A percentile compares a stretch with the other conserved stretches of the same genome.
These are phyloP conservation scores for Boletus edulis DNA, from an alignment of 768 basidiomycete species.

Conservation along the genomic window DNA sequence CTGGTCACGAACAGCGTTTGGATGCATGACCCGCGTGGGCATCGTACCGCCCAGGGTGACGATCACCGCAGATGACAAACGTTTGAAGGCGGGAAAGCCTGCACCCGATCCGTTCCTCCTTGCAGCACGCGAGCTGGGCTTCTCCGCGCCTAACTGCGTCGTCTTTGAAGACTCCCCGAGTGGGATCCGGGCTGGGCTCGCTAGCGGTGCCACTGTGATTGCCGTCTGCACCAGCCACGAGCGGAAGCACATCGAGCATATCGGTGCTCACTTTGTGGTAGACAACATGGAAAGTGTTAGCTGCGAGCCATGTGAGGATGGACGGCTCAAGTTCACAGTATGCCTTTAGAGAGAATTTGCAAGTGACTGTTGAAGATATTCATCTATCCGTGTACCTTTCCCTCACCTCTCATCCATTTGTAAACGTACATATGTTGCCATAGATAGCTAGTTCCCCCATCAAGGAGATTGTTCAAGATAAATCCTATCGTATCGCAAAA, in stretches of 20 bases:
- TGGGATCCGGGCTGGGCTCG: constrained; percentile 67
- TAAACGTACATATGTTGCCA: not conserved
- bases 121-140: constrained; percentile 57
- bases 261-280: constrained; percentile 55
- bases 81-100: constrained; percentile 64
- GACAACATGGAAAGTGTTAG: constrained; percentile 51
- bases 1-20: constrained; percentile 41
- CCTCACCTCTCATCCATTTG: not conserved
- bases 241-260: constrained; percentile 49
- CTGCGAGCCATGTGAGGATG: constrained; percentile 40
- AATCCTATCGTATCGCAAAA: constrained; percentile 1
- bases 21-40: constrained; percentile 70
- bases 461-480: not conserved
- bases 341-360: constrained; percentile 9
- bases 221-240: constrained; percentile 75
- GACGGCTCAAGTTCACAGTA: constrained; percentile 45
- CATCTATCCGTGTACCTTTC: not conserved
- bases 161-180: constrained; percentile 76
- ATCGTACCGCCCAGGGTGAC: constrained; percentile 66
- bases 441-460: not conserved
- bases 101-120: constrained; percentile 65
- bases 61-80: constrained; percentile 75
- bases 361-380: not conserved
- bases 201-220: constrained; percentile 69
- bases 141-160: constrained; percentile 56